Base-by-base conservation (phyloP, 441 rosid species). In the Pelargonium hybrid region DNA sequence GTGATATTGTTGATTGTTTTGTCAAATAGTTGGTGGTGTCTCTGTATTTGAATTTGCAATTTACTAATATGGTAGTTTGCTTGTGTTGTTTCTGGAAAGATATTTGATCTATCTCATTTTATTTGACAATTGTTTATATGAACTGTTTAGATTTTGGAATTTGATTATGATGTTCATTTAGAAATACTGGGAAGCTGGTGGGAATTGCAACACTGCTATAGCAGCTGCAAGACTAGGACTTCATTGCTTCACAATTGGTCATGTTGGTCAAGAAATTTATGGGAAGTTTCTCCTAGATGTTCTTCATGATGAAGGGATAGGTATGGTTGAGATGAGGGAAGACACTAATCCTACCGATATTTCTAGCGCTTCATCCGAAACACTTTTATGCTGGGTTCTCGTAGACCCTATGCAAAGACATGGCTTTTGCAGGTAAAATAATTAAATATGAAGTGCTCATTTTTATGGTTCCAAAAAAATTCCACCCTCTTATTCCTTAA, bases 151-250 rank as follows among this genome's bases (percentile, higher is more conserved):
- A 6, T 21, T 47, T 25, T 61, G 64, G 31, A 63, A 21, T 37
- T 74, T 65, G 54, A 69, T 69, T 54, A n/a, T 39, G 48, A 70
- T 75, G 74, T 82, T 81, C 13, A 56, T 57, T 29, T 73, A 94
- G 99, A 75, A 73, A 79, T 83, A 71, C 67, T 94, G 98, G 99
- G 98, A 94, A 85, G 99, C 98, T 69, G 99, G 97, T 68, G 99
- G 99, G 11, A 94, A 94, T 81, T 94, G 99, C 83, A 94, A 94
- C 75, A 78, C 90, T 84, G 99, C 93, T 69, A 92, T 94, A 84
- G 99, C 97, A 61, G 97, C 91, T 69, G 89, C 99, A 61, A 91
- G 99, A 62, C 73, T 94, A 69, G 98, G 99, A 50, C 98, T 94
- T 72, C 56, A 72, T 56, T 92, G 97, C 73, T 81, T 86, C 62